Conservation (phyloP, 345 rosid genomes). For the Gynandropsis gynandra region DNA sequence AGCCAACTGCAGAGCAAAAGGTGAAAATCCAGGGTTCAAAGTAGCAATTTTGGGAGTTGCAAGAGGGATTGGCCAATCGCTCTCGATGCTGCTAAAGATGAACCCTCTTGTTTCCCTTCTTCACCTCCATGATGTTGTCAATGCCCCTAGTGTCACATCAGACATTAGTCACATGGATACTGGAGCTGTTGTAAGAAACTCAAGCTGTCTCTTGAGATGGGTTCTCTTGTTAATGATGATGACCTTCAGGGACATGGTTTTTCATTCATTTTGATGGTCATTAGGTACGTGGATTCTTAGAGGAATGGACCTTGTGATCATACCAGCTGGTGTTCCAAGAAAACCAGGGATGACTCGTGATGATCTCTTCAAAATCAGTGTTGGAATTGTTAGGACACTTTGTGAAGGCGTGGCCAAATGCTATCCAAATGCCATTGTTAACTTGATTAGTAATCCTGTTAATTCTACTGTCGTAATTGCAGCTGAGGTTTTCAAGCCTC, state of each 20-base stretch:
- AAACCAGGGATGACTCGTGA: conserved; percentile 91
- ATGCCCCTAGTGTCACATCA: conserved; percentile 78
- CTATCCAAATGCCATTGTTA: conserved; percentile 66
- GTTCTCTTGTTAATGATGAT: not conserved
- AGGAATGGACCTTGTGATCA: conserved; percentile 87
- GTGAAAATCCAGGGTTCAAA: conserved; percentile 68
- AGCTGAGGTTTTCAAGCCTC: conserved; percentile 69
- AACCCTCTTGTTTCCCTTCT: conserved; percentile 79
- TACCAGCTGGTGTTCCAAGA: conserved; percentile 85
- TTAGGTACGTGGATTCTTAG: conserved; percentile 80
- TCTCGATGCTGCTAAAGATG: conserved; percentile 62
- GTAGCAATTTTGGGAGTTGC: conserved; percentile 79
- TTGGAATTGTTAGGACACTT: conserved; percentile 78
- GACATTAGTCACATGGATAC: conserved; percentile 91
- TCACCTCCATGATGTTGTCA: conserved; percentile 77
- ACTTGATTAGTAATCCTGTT: conserved; percentile 75
- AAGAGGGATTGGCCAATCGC: conserved; percentile 72
- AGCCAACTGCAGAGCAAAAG: conserved; percentile 59
- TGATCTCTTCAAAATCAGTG: conserved; percentile 83
- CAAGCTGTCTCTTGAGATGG: not conserved
- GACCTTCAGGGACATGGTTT: no score
- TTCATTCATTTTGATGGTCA: not conserved
- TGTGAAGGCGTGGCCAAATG: conserved; percentile 64
- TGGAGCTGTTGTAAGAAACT: conserved; percentile 61
- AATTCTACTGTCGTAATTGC: conserved; percentile 80